A percentile compares a stretch with the other conserved stretches of the same genome.
These are phyloP conservation scores for Ailanthus altissimus DNA, from an alignment of 345 rosid genomes.

Conservation along the genomic window DNA sequence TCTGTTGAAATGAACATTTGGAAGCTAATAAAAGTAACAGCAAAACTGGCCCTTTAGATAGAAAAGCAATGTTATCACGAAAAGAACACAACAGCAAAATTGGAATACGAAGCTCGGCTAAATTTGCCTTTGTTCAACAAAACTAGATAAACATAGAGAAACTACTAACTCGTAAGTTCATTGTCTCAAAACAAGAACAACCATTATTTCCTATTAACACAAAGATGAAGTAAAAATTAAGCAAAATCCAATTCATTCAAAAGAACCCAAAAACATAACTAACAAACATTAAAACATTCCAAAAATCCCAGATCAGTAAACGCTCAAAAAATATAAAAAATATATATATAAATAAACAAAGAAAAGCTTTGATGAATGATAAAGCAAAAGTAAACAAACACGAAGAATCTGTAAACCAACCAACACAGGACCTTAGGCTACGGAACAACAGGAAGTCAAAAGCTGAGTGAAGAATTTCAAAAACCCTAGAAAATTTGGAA, in stretches of 20 bases:
- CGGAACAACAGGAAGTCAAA: slow-evolving; percentile 31
- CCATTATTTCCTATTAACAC: background rate
- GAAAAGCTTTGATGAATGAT: too few species aligned
- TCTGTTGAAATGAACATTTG: slow-evolving; percentile 42
- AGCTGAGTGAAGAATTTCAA: slow-evolving; percentile 26
- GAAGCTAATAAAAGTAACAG: slow-evolving; percentile 21
- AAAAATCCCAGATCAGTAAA: slow-evolving; percentile 11
- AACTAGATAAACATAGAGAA: background rate
- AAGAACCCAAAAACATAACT: background rate
- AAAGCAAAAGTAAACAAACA: background rate
- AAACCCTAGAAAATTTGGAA: slow-evolving; percentile 14
- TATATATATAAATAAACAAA: too few species aligned
- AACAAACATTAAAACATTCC: background rate
- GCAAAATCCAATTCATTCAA: slow-evolving; percentile 14
- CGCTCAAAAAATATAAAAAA: background rate
- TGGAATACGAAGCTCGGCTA: slow-evolving; percentile 7
- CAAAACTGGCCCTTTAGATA: slow-evolving; percentile 27
- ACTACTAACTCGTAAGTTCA: background rate
- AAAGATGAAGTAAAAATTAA: slow-evolving; percentile 27
- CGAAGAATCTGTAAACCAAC: background rate
- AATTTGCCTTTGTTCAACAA: background rate
- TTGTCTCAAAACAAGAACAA: background rate
- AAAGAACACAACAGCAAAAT: slow-evolving; percentile 25
- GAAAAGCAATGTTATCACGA: slow-evolving; percentile 11
- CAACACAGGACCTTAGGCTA: slow-evolving; percentile 5